A percentile compares a stretch with the other conserved stretches of the same genome.
Evolutionary conservation across 208 protist genomes (phyloP).

Genomic region (Acanthamoeba lenticulata): DNA sequence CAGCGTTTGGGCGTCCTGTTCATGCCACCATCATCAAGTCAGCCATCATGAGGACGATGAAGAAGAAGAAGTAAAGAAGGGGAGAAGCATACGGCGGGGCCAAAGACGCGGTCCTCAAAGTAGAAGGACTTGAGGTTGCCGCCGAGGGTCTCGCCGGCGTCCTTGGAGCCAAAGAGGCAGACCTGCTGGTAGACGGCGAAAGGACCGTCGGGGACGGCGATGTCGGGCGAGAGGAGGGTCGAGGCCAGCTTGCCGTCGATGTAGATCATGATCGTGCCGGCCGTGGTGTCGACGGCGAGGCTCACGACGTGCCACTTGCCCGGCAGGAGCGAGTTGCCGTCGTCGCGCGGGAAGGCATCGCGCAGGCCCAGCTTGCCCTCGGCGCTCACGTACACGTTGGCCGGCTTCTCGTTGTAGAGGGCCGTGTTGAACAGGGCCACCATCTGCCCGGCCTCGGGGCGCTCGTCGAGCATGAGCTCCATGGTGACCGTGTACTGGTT

Average conservation of each 20-base stretch:
- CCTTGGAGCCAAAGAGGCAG: slow-evolving; percentile 50
- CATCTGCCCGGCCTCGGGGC: background rate
- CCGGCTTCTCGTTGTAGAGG: slow-evolving; percentile 51
- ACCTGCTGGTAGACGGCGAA: slow-evolving; percentile 35
- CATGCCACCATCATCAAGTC: background rate
- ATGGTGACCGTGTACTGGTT: slow-evolving; percentile 65
- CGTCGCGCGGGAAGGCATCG: slow-evolving; percentile 1
- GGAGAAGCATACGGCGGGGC: background rate
- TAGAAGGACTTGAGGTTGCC: slow-evolving; percentile 60
- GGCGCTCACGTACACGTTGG: slow-evolving; percentile 32
- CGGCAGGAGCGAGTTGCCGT: background rate
- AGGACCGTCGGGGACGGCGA: slow-evolving; percentile 8
- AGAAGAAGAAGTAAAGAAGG: background rate
- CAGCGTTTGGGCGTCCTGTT: slow-evolving; percentile 1
- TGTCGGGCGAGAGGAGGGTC: background rate
- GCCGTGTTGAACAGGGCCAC: slow-evolving; percentile 58
- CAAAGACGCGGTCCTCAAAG: slow-evolving; percentile 26
- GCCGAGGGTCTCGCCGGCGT: slow-evolving; percentile 3
- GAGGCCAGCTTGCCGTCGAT: slow-evolving; percentile 56
- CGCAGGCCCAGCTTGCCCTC: slow-evolving; percentile 49
- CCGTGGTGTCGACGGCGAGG: background rate
- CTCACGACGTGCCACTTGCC: slow-evolving; percentile 51
- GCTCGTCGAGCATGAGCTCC: slow-evolving; percentile 55
- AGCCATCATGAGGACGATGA: background rate
- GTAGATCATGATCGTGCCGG: background rate